Evolutionary conservation across 2,329 filamentous ascomycete species (phyloP).

Genomic region (Cladosporium sp.): DNA sequence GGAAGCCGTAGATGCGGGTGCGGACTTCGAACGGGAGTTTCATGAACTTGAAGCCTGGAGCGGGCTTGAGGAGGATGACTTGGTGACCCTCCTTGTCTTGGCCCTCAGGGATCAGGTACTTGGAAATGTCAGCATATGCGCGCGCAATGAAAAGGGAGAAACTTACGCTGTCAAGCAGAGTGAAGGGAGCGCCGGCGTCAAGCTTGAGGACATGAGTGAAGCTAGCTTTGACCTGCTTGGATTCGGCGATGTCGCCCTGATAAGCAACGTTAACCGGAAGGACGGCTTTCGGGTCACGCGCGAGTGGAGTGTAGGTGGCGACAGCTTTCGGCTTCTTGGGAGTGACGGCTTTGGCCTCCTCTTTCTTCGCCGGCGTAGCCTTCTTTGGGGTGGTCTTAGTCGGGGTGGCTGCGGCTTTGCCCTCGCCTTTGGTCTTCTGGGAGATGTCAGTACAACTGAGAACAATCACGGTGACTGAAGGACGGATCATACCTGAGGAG

Average conservation of each 20-base stretch:
- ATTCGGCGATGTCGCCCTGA: constrained; percentile 20
- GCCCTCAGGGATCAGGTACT: constrained; percentile 30
- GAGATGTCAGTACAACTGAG: background rate
- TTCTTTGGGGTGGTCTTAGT: constrained; percentile 18
- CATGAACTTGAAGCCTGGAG: constrained; percentile 32
- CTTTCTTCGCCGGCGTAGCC: constrained; percentile 12
- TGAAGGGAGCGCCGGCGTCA: constrained; percentile 28
- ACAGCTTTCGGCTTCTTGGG: constrained; percentile 19
- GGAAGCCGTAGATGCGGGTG: constrained; percentile 26
- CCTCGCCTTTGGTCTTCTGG: constrained; percentile 6
- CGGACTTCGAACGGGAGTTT: constrained; percentile 27
- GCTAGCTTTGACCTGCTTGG: constrained; percentile 13
- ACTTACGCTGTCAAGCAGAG: constrained; percentile 29
- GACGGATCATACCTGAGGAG: background rate
- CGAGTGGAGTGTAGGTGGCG: constrained; percentile 17
- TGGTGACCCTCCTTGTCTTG: constrained; percentile 28
- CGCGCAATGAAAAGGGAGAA: background rate
- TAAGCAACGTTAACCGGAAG: constrained; percentile 25
- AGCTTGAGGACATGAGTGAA: constrained; percentile 31
- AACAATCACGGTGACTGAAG: background rate
- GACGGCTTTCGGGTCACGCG: constrained; percentile 10
- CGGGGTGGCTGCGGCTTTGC: constrained; percentile 7
- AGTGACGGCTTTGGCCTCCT: background rate
- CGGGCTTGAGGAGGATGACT: constrained; percentile 33
- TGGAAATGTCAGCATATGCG: constrained; percentile 2